Evolutionary conservation across 208 protist genomes (phyloP), one percentile per base, ranked within the genome.

Genomic region (Crithidia bombi): DNA sequence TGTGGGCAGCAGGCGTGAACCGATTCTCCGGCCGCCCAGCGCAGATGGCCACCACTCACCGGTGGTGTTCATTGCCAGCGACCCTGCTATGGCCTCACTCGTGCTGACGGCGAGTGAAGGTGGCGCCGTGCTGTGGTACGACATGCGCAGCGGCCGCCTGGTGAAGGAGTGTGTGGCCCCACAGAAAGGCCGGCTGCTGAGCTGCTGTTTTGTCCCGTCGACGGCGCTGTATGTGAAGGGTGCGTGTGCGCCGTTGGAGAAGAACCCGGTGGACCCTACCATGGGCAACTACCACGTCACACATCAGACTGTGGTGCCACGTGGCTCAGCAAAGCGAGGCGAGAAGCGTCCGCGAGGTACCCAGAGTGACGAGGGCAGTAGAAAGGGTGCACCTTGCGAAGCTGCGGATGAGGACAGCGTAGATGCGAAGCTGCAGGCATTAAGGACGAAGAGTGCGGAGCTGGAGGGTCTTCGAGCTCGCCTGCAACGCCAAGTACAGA

Each of bases 51-150:
- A 90, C 32, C 52, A 82, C 68, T 86, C 82, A 12, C 58, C 83
- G 6, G 79, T 95, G 46, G 68, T 88, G 15, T 95, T 92, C 67
- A 50, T 90, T 30, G 50, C 51, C 11, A 75, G 79, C 65, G 55
- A 78, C 33, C 14, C 55, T 0, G 55, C 54, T 0, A 25, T 41
- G 12, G 69, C 78, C 15, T 73, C 69, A 71, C 59, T 75, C 67
- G 68, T 74, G 63, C 82, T 71, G 61, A 78, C 65, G 57, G 77
- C 59, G 15, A 94, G 89, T 69, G 72, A 79, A 41, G 80, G 81
- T 32, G 85, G 86, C 23, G 78, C 68, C 10, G 62, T 91, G n/a
- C 51, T 90, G 54, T 87, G 79, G 77, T 90, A 86, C 64, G 86
- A 87, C 56, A 77, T 74, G 5, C 35, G 11, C 17, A 70, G 33